Conservation (phyloP, 306 rosid species). For the Castanospermum australe region DNA sequence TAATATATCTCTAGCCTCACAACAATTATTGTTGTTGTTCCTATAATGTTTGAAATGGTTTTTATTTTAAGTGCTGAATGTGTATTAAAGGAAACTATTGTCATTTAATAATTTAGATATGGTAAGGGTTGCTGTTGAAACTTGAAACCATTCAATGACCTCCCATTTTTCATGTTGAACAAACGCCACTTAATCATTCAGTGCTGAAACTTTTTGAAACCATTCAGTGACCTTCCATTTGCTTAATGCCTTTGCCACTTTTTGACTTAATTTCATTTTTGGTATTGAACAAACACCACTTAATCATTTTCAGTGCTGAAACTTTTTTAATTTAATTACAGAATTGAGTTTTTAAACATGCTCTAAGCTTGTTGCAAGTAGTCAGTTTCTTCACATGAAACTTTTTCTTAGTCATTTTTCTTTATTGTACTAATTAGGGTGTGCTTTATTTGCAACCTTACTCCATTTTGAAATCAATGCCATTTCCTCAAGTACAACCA, state of each 20-base stretch:
- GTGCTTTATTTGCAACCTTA: not conserved
- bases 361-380: not conserved
- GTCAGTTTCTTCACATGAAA: not conserved
- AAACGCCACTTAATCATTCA: no score
- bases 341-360: not conserved
- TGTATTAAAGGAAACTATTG: not conserved
- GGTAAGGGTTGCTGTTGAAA: not conserved
- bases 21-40: not conserved
- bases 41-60: slow-evolving; percentile 2
- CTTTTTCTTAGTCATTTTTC: not conserved
- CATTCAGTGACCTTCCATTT: not conserved
- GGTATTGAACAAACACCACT: not conserved
- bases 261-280: not conserved
- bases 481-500: not conserved
- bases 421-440: not conserved
- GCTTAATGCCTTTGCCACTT: not conserved
- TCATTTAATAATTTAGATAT: not conserved
- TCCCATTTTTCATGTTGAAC: no score
- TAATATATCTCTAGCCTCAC: not conserved
- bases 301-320: not conserved
- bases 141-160: not conserved
- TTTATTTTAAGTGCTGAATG: not conserved
- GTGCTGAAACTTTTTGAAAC: no score
- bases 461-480: not conserved
- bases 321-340: not conserved